Conservation (phyloP, 2,329 filamentous ascomycete species). For the Westerdykella aurantiaca region DNA sequence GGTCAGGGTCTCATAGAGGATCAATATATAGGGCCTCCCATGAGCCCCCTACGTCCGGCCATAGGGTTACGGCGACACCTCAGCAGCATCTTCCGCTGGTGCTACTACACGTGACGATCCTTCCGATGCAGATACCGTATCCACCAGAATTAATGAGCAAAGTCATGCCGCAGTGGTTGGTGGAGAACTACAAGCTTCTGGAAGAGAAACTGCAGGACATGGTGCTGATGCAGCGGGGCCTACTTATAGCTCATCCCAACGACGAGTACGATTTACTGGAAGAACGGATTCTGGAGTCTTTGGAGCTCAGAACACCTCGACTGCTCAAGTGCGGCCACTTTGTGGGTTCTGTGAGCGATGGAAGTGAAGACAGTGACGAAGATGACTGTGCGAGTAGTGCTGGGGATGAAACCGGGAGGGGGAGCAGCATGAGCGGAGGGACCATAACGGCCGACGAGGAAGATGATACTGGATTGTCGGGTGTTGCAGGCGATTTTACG, state of each 20-base stretch:
- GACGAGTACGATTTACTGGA: slow-evolving; percentile 76
- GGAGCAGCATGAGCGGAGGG: slow-evolving; percentile 32
- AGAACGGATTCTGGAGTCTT: slow-evolving; percentile 67
- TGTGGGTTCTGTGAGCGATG: slow-evolving; percentile 38
- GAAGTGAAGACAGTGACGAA: slow-evolving; percentile 38
- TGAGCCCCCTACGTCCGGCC: slow-evolving; percentile 15
- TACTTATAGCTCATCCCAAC: slow-evolving; percentile 71
- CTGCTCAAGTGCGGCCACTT: slow-evolving; percentile 75
- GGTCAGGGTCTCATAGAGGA: slow-evolving; percentile 23
- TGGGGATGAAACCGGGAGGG: slow-evolving; percentile 27
- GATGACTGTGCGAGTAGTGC: slow-evolving; percentile 29
- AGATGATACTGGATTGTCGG: slow-evolving; percentile 10
- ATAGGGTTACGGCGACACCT: slow-evolving; percentile 23
- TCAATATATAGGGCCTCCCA: slow-evolving; percentile 40
- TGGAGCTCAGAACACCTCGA: slow-evolving; percentile 65
- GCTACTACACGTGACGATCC: slow-evolving; percentile 68
- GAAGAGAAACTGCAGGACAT: slow-evolving; percentile 67
- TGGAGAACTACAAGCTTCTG: slow-evolving; percentile 60
- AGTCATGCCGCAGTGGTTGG: slow-evolving; percentile 46
- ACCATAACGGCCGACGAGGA: slow-evolving; percentile 31
- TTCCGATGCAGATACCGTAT: slow-evolving; percentile 64
- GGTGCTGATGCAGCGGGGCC: slow-evolving; percentile 61
- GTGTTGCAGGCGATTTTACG: slow-evolving; percentile 22
- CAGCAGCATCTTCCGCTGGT: slow-evolving; percentile 60
- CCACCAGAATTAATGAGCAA: slow-evolving; percentile 45